A percentile compares a stretch with the other conserved stretches of the same genome.
Evolutionary conservation across 1,284 basidiomycete genomes (phyloP).

Genomic region (Peniophora sp.): DNA sequence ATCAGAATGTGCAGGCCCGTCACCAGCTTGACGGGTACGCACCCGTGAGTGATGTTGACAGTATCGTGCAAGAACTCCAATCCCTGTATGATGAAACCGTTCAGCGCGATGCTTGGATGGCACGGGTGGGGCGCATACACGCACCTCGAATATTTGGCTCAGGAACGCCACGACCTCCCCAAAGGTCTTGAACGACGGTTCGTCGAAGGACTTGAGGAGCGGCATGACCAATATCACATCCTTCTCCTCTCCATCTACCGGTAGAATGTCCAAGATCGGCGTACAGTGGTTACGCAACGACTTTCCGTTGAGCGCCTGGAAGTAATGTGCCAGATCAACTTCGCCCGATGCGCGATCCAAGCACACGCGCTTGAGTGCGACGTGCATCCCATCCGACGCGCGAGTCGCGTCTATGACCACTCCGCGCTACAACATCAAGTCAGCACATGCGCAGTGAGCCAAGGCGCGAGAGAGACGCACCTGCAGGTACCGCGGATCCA

Average conservation of each 20-base stretch:
- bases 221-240: not conserved
- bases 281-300: not conserved
- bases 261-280: not conserved
- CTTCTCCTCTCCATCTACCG: not conserved
- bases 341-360: not conserved
- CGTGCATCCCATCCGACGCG: not conserved
- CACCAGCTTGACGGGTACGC: conserved; percentile 1
- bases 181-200: not conserved
- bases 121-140: not conserved
- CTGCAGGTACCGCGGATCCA: not conserved
- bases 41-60: conserved; percentile 26
- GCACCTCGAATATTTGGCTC: not conserved
- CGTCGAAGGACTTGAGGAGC: not conserved
- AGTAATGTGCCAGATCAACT: not conserved
- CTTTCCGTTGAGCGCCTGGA: not conserved
- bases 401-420: not conserved
- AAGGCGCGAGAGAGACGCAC: not conserved
- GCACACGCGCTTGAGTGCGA: not conserved
- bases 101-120: not conserved
- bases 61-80: conserved; percentile 27
- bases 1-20: no score
- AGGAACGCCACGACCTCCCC: not conserved
- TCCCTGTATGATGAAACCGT: conserved; percentile 19
- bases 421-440: not conserved
- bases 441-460: not conserved